These are phyloP conservation scores for Arthrobotrys entomopaga DNA, from an alignment of 2,329 filamentous ascomycete species.

Conservation along the genomic window DNA sequence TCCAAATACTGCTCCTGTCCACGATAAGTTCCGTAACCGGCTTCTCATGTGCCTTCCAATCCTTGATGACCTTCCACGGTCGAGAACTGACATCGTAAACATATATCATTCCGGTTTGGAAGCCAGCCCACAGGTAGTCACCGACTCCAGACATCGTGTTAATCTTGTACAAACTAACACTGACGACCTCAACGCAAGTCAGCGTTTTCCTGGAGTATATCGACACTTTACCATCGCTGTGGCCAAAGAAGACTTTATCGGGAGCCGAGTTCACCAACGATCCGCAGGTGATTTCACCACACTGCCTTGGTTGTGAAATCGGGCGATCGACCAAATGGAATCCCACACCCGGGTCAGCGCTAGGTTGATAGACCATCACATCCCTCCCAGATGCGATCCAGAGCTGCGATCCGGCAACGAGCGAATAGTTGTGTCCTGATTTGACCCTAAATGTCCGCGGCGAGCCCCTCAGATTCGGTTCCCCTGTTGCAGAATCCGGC, in stretches of 20 bases:
- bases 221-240: constrained; percentile 91
- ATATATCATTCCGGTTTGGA: constrained; percentile 91
- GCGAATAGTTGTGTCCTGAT: constrained; percentile 84
- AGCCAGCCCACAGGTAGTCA: constrained; percentile 87
- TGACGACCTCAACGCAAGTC: constrained; percentile 80
- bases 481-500: constrained; percentile 75
- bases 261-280: constrained; percentile 78
- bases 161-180: constrained; percentile 93
- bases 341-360: constrained; percentile 72
- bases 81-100: constrained; percentile 84
- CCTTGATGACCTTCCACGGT: constrained; percentile 92
- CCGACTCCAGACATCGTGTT: constrained; percentile 85
- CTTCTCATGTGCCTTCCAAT: constrained; percentile 87
- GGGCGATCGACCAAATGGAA: constrained; percentile 81
- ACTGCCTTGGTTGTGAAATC: constrained; percentile 72
- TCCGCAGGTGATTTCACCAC: constrained; percentile 88
- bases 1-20: constrained; percentile 85
- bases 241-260: constrained; percentile 86
- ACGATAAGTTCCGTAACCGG: constrained; percentile 80
- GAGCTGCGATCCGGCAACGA: constrained; percentile 83
- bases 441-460: constrained; percentile 82
- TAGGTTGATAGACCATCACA: constrained; percentile 83
- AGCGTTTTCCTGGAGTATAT: constrained; percentile 81
- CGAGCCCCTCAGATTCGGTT: constrained; percentile 77
- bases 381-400: constrained; percentile 92